Evolutionary conservation across 208 protist genomes (phyloP), one percentile per base, ranked within the genome.

Genomic region (Trypanosoma caninum): DNA sequence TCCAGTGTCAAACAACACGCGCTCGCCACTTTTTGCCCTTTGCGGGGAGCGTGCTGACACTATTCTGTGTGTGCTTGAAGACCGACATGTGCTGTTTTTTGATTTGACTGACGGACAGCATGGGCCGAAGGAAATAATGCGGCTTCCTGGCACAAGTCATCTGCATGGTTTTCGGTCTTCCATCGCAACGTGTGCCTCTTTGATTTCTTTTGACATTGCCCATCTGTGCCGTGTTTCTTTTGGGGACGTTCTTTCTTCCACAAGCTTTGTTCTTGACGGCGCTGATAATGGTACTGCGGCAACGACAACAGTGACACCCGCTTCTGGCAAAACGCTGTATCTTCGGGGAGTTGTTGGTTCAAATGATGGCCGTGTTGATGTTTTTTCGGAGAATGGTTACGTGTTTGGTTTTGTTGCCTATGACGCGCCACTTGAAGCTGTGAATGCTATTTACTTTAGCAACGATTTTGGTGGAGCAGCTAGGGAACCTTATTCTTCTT

Each of bases 321-420:
- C 8, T 2, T 47, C 13, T 16, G 35, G 10, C 1, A 45, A 59
- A 5, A 45, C 45, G 3, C 59, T 83, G 30, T 89, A 78, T 58
- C 57, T 88, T 20, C 79, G 87, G 14, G 87, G 84, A 14, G 59
- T 90, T 5, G 84, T 94, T 0, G 87, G 87, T 2, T 60, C 58
- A 51, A 82, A 68, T 42, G 78, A 94, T 53, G 87, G 87, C 2
- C 75, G 83, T n/a, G 82, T 94, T 8, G 76, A 72, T 60, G 55
- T 90, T 20, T 91, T 94, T 63, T 85, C 82, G 0, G 84, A 90
- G 47, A 42, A 61, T 13, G 61, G 78, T 34, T 94, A 87, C 64
- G 74, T 77, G 33, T 77, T 87, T 52, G 75, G 79, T 34, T 94
- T 91, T 41, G 66, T 80, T 7, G 87, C 84, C 10, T 80, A 91